Evolutionary conservation across 495 filamentous ascomycete species (phyloP).

Genomic region (Lepraria neglecta): DNA sequence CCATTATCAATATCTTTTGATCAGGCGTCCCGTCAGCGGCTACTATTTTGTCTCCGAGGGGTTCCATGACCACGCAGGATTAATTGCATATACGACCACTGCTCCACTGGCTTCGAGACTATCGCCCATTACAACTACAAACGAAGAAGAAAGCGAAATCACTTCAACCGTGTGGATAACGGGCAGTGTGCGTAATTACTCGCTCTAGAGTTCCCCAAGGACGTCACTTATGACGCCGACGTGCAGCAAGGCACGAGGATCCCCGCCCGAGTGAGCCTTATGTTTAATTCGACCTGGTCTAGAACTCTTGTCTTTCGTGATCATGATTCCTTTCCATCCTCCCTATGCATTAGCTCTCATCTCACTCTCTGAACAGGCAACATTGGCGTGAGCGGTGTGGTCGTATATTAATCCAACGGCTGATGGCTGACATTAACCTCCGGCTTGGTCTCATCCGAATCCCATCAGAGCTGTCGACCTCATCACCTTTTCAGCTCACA

Average conservation of each 20-base stretch:
- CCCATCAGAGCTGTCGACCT: not conserved
- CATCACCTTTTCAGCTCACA: not conserved
- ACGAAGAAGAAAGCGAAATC: not conserved
- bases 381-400: no score
- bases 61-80: not conserved
- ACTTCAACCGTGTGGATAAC: no score
- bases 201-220: not conserved
- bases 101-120: not conserved
- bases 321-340: not conserved
- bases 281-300: constrained; percentile 16
- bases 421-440: no score
- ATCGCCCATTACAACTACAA: not conserved
- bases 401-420: no score
- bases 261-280: constrained; percentile 19
- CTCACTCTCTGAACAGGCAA: not conserved
- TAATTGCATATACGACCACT: not conserved
- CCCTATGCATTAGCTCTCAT: not conserved
- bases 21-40: not conserved
- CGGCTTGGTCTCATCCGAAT: not conserved
- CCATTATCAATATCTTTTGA: no score
- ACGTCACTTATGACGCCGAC: constrained; percentile 13
- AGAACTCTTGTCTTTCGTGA: constrained; percentile 13
- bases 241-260: constrained; percentile 9
- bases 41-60: not conserved
- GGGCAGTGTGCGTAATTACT: constrained; percentile 1